Base-by-base conservation (phyloP, 2,329 filamentous ascomycete genomes). In the Daldinia sp. region DNA sequence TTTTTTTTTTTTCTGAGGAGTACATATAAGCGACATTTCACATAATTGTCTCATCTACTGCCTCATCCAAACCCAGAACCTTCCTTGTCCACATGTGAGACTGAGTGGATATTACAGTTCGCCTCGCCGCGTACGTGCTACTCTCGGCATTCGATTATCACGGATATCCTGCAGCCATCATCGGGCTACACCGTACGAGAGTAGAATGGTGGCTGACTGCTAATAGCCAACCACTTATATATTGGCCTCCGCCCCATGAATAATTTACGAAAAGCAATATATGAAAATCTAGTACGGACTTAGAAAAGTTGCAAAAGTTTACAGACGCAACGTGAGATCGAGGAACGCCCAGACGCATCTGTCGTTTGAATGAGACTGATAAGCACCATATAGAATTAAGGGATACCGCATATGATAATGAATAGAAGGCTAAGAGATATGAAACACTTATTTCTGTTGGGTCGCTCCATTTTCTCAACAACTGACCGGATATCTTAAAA, bases 61-160 rank as follows among this genome's bases (percentile, higher is more conserved):
- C 41, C 34, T 62, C 15, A 37, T 25, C 35, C 55, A 58, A 48
- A 51, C 45, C 49, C 29, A 23, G 17, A 23, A 39, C 27, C 10
- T 7, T 47, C 29, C 27, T 57, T 21, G 48, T 29, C 61, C 61
- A 64, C 61, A 64, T 64, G 61, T 43, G 29, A 54, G 15, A 50
- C 25, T 34, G 57, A 61, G 47, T 64, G 57, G 61, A 50, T n/a
- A n/a, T 51, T 50, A 45, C 23, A 54, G 13, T 49, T 54, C 19
- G 4, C 9, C 39, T 25, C 23, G 25, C 30, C 23, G 21, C 39
- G 21, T 25, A 17, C 13, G 13, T 37, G 39, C 13, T 25, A 29
- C 29, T 23, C 39, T 43, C 39, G 39, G 39, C 39, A 43, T 43
- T 23, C 39, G 21, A 43, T 25, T 43, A 4, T 43, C 39, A 43